Base-by-base conservation (phyloP, 164 flowering plant genomes). In the Akebia trifoliata region DNA sequence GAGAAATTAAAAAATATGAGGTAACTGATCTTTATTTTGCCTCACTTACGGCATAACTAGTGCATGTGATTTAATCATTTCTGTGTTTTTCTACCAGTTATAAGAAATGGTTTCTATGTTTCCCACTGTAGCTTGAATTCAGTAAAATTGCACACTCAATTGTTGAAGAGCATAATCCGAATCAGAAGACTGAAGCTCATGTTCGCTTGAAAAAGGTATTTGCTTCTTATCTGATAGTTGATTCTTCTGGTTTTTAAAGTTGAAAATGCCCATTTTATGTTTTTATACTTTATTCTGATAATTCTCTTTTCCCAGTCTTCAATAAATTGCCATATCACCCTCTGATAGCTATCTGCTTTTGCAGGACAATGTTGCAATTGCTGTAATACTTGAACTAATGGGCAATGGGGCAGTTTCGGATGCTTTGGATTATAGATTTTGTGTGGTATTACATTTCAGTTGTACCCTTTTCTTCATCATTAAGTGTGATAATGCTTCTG, bases 371-470 rank as follows among this genome's bases (percentile, higher is more conserved):
- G 55, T 70, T 50, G 78, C 78, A 0, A 25, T 74, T 43, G 36
- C 50, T 54, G 66, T 66, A n/a, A 54, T 75, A 39, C 46, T 80
- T 50, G 74, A 74, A 54, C 22, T 51, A 34, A 40, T 51, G 47
- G 40, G 53, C 48, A 62, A 22, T 63, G 60, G 22, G 20, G 38
- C 57, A 8, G 39, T 40, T 57, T 56, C 53, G 11, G 68, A 64
- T 49, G 34, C 44, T 8, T 24, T 36, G 53, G 66, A 54, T 25
- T 25, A 55, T 45, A 59, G 62, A 68, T 57, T 80, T 45, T 74
- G 84, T 59, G 84, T 80, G 81, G 84, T 80, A 72, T 20, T 24
- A n/a, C 45, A 37, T 55, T 14, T 8, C n/a, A n/a, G 31, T 21
- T 38, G 8, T 3, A 11, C 18, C 37, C 17, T n/a, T 29, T 49